Evolutionary conservation across 169 alveolate species (phyloP).

Genomic region (Plasmodium inui): DNA sequence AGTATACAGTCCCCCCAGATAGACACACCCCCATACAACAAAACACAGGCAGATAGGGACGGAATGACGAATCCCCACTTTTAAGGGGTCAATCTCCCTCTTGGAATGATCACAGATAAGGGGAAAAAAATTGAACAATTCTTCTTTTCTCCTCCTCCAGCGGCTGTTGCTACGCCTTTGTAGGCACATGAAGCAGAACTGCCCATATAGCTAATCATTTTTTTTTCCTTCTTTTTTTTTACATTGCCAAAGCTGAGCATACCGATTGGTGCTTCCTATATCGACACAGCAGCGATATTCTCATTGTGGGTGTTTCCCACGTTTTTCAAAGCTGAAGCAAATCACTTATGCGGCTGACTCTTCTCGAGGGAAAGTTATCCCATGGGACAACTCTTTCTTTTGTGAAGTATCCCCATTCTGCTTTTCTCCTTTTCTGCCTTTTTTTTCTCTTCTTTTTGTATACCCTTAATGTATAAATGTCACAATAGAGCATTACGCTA

Average conservation of each 20-base stretch:
- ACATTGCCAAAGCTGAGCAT: not conserved
- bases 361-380: not conserved
- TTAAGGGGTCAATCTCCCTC: not conserved
- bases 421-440: not conserved
- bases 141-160: not conserved
- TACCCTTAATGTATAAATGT: not conserved
- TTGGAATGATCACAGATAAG: not conserved
- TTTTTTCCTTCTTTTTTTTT: not conserved
- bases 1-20: not conserved
- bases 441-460: not conserved
- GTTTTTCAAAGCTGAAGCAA: not conserved
- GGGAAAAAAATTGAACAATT: not conserved
- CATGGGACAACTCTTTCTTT: not conserved
- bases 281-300: not conserved
- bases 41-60: not conserved
- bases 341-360: not conserved
- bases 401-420: not conserved
- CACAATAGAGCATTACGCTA: not conserved
- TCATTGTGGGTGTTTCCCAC: not conserved
- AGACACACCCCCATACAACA: not conserved
- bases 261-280: not conserved
- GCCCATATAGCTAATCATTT: not conserved
- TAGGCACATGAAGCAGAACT: not conserved
- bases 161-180: not conserved
- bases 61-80: not conserved